A percentile compares a stretch with the other conserved stretches of the same genome.
Evolutionary conservation across 768 basidiomycete genomes (phyloP).

Genomic region (Lepiota brunneoincarnata): DNA sequence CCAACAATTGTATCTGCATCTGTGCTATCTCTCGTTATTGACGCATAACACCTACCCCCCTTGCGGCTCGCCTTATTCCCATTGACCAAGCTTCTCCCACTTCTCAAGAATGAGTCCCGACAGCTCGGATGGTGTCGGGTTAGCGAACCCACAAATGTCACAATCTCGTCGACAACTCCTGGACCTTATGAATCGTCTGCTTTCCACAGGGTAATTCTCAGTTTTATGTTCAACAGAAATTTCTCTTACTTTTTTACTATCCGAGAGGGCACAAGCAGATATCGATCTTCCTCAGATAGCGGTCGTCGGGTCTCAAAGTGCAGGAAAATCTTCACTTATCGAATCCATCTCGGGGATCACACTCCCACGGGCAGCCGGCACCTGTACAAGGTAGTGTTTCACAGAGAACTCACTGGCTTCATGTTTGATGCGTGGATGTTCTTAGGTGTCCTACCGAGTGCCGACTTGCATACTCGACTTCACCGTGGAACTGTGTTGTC

Average conservation of each 20-base stretch:
- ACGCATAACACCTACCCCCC: too few species aligned
- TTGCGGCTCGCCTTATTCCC: neutral
- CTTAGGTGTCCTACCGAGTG: slow-evolving; percentile 58
- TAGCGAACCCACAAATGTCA: slow-evolving; percentile 37
- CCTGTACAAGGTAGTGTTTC: slow-evolving; percentile 60
- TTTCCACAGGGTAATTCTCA: slow-evolving; percentile 46
- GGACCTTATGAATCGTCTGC: slow-evolving; percentile 50
- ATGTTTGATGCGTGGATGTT: neutral
- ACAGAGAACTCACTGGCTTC: neutral
- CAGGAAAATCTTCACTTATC: slow-evolving; percentile 63
- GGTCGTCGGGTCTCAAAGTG: slow-evolving; percentile 66
- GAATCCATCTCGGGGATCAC: slow-evolving; percentile 64
- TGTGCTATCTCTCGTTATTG: neutral
- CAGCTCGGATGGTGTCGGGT: slow-evolving; percentile 33
- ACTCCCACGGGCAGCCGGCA: slow-evolving; percentile 54
- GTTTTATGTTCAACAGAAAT: neutral
- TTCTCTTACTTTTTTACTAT: neutral
- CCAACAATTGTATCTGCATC: too few species aligned
- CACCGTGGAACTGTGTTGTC: slow-evolving; percentile 49
- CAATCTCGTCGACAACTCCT: slow-evolving; percentile 42
- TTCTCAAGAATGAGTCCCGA: neutral
- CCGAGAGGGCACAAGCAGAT: slow-evolving; percentile 57
- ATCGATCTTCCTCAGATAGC: slow-evolving; percentile 73
- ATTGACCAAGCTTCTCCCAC: neutral
- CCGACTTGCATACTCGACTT: slow-evolving; percentile 38